Conservation (phyloP, 805 yeast genomes). For the Kodamaea jinghongensis region DNA sequence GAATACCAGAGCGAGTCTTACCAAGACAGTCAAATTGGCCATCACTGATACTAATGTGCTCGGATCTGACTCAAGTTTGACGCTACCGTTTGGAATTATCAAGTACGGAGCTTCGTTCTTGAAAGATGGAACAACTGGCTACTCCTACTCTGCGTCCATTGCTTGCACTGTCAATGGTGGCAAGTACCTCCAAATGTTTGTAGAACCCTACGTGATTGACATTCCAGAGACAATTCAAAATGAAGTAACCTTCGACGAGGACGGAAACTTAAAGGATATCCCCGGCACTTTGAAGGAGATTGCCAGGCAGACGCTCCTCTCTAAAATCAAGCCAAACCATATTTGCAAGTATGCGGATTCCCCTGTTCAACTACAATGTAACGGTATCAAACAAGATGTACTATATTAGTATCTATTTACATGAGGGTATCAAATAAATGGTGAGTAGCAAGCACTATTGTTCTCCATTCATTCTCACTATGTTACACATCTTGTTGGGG, state of each 20-base stretch:
- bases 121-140: background rate
- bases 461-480: too few relatives aligned
- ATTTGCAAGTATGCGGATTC: conserved; percentile 6
- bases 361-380: conserved; percentile 6
- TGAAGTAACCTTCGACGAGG: conserved; percentile 3
- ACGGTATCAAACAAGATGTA: conserved; percentile 3
- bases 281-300: background rate
- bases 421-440: too few relatives aligned
- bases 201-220: conserved; percentile 10
- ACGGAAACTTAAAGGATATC: background rate
- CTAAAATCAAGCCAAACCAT: conserved; percentile 9
- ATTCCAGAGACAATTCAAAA: conserved; percentile 7
- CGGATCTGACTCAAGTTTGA: background rate
- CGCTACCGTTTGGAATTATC: background rate
- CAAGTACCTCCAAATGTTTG: conserved; percentile 9
- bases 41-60: background rate
- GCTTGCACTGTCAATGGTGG: conserved; percentile 5
- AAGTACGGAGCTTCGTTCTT: background rate
- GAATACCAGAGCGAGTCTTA: conserved; percentile 2
- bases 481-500: too few relatives aligned
- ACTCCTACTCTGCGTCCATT: conserved; percentile 3
- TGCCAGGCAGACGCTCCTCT: background rate
- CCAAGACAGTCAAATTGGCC: background rate
- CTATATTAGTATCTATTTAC: too few relatives aligned
- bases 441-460: too few relatives aligned